These are phyloP conservation scores for Penicillium sp. DNA, from an alignment of 2,329 filamentous ascomycete species.

Conservation along the genomic window DNA sequence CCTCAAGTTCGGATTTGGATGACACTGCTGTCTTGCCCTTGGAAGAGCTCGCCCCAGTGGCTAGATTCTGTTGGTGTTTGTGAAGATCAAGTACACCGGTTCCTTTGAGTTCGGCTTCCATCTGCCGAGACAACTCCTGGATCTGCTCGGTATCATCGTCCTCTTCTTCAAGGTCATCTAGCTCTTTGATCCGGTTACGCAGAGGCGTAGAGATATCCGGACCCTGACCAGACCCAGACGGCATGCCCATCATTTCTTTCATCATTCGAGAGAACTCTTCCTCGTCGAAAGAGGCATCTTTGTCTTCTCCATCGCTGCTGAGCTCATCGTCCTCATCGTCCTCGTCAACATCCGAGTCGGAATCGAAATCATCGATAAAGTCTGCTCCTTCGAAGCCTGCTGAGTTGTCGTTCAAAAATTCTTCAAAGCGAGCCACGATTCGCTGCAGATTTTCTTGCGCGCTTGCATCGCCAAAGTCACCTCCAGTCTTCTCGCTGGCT, in stretches of 20 bases:
- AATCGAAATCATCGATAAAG: conserved; percentile 70
- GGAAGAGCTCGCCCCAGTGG: conserved; percentile 31
- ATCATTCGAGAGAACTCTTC: conserved; percentile 85
- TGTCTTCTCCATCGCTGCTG: conserved; percentile 71
- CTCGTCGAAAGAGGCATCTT: conserved; percentile 81
- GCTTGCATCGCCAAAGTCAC: conserved; percentile 53
- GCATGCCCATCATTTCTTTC: conserved; percentile 85
- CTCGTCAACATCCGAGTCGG: conserved; percentile 63
- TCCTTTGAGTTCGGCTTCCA: conserved; percentile 55
- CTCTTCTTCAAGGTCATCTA: conserved; percentile 55
- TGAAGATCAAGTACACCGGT: conserved; percentile 53
- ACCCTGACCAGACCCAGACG: conserved; percentile 46
- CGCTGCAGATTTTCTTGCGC: conserved; percentile 71
- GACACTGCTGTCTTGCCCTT: conserved; percentile 39
- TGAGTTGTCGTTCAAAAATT: conserved; percentile 84
- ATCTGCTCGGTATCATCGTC: conserved; percentile 67
- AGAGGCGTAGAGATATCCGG: conserved; percentile 30
- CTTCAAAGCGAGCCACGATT: conserved; percentile 92
- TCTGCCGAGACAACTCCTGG: conserved; percentile 51
- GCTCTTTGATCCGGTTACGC: conserved; percentile 51
- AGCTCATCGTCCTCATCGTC: conserved; percentile 59
- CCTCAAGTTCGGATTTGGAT: conserved; percentile 20
- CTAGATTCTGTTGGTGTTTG: conserved; percentile 29
- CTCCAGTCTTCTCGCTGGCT: conserved; percentile 31
- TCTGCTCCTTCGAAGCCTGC: conserved; percentile 82